Evolutionary conservation across 208 protist species (phyloP).

Genomic region (Leishmania amazonensis): DNA sequence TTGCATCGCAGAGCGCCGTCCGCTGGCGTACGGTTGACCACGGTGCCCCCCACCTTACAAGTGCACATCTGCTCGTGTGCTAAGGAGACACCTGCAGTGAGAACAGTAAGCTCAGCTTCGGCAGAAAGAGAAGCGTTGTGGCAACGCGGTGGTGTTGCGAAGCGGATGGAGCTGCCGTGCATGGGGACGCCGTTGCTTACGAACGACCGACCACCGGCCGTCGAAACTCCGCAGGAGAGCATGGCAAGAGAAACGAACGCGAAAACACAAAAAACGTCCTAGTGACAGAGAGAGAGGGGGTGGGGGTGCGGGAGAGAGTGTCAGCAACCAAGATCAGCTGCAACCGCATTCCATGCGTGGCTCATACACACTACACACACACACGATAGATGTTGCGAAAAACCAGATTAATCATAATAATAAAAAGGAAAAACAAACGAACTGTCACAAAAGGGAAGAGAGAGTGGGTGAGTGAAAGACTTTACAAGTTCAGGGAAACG

Average conservation of each 20-base stretch:
- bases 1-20: background rate
- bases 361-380: background rate
- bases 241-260: background rate
- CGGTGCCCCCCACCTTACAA: background rate
- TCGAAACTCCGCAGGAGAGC: background rate
- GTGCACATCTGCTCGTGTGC: background rate
- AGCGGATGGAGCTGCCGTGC: constrained; percentile 1
- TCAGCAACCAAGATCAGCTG: background rate
- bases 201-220: background rate
- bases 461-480: too few relatives aligned
- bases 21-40: background rate
- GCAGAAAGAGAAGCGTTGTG: background rate
- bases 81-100: constrained; percentile 11
- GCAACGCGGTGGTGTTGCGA: constrained; percentile 18
- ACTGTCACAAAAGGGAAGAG: background rate
- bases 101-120: constrained; percentile 13
- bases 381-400: background rate
- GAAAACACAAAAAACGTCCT: background rate
- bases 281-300: background rate
- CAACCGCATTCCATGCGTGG: background rate
- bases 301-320: background rate
- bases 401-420: background rate
- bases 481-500: background rate
- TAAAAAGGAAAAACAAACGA: background rate
- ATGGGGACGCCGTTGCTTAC: background rate